Conservation (phyloP, 345 rosid species). For the Stellera chamaejasme region DNA sequence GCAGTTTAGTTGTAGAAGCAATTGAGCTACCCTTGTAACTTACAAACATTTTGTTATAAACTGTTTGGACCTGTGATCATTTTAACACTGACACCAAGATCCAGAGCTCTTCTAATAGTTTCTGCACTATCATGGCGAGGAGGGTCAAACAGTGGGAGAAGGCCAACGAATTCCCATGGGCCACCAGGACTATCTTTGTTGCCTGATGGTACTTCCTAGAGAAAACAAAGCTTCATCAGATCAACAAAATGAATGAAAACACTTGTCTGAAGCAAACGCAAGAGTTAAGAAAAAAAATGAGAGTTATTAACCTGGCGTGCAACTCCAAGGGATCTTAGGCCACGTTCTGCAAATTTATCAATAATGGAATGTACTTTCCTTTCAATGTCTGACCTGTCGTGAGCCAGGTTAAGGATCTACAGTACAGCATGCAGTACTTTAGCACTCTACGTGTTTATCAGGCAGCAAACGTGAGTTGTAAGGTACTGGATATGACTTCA, state of each 20-base stretch:
- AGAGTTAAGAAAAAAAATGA: background rate
- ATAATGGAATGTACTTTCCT: constrained; percentile 37
- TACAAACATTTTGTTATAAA: background rate
- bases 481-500: too few species aligned
- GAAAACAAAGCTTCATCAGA: background rate
- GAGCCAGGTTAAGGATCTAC: constrained; percentile 50
- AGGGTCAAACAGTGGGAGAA: constrained; percentile 65
- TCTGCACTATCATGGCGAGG: constrained; percentile 47
- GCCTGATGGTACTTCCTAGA: constrained; percentile 44
- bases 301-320: constrained; percentile 38
- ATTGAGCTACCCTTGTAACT: too few species aligned
- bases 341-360: constrained; percentile 53
- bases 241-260: background rate
- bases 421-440: background rate
- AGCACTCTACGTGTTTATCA: background rate
- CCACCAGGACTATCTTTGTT: constrained; percentile 49
- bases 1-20: too few species aligned
- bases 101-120: constrained; percentile 22
- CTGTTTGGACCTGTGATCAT: constrained; percentile 47
- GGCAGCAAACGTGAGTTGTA: too few species aligned
- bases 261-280: background rate
- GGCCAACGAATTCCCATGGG: constrained; percentile 72
- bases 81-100: constrained; percentile 57
- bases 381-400: constrained; percentile 35
- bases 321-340: constrained; percentile 56